Evolutionary conservation across 1,284 basidiomycete species (phyloP), one percentile per base, ranked within the genome.

Genomic region (Lentinula novae-zelandiae): DNA sequence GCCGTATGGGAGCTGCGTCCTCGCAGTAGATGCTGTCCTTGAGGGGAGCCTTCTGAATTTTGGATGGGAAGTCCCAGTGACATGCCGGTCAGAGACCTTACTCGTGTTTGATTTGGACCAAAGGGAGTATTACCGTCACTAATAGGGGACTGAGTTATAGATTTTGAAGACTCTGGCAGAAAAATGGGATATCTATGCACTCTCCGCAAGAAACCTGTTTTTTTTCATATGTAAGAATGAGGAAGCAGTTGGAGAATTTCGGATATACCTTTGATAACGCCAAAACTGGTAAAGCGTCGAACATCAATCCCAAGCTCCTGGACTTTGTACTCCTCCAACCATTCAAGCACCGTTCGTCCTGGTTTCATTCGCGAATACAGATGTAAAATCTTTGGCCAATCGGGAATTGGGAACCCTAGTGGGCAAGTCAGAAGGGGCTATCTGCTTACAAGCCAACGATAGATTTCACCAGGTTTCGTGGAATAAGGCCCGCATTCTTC

Each of bases 261-360:
- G 27, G 27, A 85, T 34, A 40, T 44, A 56, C 54, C 90, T 76
- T 99, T 99, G 76, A 99, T 97, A n/a, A 98, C 91, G 12, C 96
- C 97, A 70, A 99, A 99, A 64, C 92, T 95, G n/a, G 95, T 89
- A 72, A 99, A 97, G 13, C 97, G 85, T 5, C 96, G 84, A 7
- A 94, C 85, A 71, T 99, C 97, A 60, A 99, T 90, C 1, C 91
- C 92, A 17, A 90, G 75, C 6, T 80, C 76, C 54, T 87, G 79
- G 3, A 95, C 84, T 33, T 88, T 79, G 68, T 94, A 82, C 48
- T 82, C 80, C 66, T 94, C 87, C 78, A 95, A 92, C 96, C 97
- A 99, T 56, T 94, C 87, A 51, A 86, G 83, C 2, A 99, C 82
- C 0, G 93, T 95, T 62, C 87, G 85, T 2, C 94, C 94, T 0